Evolutionary conservation across 139 green algal species (phyloP).

Genomic region (Tetradesmus obliquus): DNA sequence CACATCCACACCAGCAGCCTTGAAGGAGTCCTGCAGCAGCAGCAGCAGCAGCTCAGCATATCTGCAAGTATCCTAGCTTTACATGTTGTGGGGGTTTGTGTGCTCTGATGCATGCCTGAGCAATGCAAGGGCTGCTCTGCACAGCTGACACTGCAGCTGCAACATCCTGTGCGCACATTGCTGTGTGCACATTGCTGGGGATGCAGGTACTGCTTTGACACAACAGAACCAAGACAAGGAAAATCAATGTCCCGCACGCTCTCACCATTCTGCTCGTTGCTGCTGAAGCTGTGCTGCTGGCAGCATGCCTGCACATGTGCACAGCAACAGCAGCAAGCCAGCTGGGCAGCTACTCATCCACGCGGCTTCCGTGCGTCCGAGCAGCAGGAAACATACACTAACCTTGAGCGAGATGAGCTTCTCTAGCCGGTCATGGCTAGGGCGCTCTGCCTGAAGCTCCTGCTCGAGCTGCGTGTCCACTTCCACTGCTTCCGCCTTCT

Average conservation of each 20-base stretch:
- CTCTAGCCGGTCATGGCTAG: constrained; percentile 1
- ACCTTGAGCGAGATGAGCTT: constrained; percentile 20
- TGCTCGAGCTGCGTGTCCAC: constrained; percentile 9
- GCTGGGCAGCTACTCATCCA: neutral
- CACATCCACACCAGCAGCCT: constrained; percentile 3
- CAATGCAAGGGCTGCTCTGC: too few relatives aligned
- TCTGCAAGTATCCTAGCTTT: neutral
- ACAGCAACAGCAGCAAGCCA: neutral
- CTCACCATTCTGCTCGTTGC: neutral
- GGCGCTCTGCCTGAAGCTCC: neutral
- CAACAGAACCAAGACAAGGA: neutral
- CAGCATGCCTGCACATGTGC: neutral
- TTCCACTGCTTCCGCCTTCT: neutral
- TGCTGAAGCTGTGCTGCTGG: neutral
- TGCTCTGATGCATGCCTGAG: too few relatives aligned
- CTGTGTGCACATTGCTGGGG: too few relatives aligned
- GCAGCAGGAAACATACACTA: neutral
- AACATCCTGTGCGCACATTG: too few relatives aligned
- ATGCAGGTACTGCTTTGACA: too few relatives aligned
- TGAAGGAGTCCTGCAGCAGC: constrained; percentile 23
- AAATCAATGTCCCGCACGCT: neutral
- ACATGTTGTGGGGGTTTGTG: too few relatives aligned
- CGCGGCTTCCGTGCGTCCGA: neutral
- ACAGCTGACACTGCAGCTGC: too few relatives aligned
- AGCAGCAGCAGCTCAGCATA: constrained; percentile 2